phyloP scores from a whole-genome alignment of 148 eudicot genomes.

The Salicornia ramosissima region DNA sequence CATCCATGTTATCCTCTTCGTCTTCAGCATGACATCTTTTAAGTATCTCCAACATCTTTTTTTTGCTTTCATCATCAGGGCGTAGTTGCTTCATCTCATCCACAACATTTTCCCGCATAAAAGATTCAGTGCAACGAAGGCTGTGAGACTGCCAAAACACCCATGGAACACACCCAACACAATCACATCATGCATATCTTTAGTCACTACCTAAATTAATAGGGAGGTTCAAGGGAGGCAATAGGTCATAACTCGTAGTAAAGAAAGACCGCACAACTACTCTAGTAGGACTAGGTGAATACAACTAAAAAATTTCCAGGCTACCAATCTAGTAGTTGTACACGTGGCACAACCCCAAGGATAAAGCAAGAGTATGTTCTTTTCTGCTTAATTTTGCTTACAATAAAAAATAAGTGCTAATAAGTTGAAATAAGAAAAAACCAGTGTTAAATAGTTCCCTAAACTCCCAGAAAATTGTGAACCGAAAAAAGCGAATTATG shows the following conservation, averaged over 20 bases:
- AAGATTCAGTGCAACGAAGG: constrained; percentile 85
- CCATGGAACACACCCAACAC: constrained; percentile 8
- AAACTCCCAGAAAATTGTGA: no score
- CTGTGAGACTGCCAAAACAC: constrained; percentile 62
- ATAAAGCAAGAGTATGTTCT: no score
- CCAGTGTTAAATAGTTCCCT: no score
- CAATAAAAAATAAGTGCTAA: no score
- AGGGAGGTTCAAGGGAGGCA: background rate
- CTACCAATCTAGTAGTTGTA: background rate
- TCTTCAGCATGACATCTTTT: constrained; percentile 71
- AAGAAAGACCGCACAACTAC: background rate
- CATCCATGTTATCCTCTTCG: constrained; percentile 58
- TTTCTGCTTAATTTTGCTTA: no score
- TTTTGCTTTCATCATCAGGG: constrained; percentile 61
- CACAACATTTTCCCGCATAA: constrained; percentile 87
- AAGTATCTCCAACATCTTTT: constrained; percentile 69
- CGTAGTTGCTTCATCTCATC: constrained; percentile 54
- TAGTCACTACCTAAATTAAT: background rate
- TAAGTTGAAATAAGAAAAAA: no score
- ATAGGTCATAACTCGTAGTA: no score
- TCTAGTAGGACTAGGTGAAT: no score
- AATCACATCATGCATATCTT: background rate
- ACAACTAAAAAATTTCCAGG: background rate
- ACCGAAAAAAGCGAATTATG: no score
- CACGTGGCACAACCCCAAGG: background rate